These are phyloP conservation scores for Orbilia brochopaga DNA, from an alignment of 2,329 filamentous ascomycete genomes.

Conservation along the genomic window DNA sequence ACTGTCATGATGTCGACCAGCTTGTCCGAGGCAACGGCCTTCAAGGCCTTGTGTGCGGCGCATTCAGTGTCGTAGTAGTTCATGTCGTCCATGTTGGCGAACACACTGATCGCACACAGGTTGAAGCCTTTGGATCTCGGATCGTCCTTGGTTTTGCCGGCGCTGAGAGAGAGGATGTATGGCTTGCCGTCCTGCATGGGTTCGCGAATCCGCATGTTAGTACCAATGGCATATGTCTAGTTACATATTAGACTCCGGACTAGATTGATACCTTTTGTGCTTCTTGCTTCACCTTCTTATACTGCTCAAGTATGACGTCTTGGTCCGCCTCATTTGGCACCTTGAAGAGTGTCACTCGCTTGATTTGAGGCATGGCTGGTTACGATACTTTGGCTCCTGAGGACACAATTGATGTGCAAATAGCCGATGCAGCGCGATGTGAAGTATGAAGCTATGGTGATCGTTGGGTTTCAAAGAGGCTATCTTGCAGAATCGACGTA, in stretches of 20 bases:
- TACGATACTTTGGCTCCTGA: background rate
- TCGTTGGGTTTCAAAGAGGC: too few species aligned
- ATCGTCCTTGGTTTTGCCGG: slow-evolving; percentile 65
- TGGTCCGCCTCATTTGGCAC: slow-evolving; percentile 61
- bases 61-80: slow-evolving; percentile 71
- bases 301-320: slow-evolving; percentile 60
- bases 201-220: background rate
- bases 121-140: slow-evolving; percentile 71
- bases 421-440: too few species aligned
- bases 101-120: slow-evolving; percentile 68
- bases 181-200: slow-evolving; percentile 72
- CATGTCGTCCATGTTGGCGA: slow-evolving; percentile 71
- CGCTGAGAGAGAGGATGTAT: slow-evolving; percentile 69
- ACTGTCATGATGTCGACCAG: slow-evolving; percentile 55
- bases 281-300: slow-evolving; percentile 59
- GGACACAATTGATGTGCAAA: too few species aligned
- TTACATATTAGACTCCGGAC: slow-evolving; percentile 31
- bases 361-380: slow-evolving; percentile 56
- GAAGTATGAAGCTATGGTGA: too few species aligned
- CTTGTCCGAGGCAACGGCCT: slow-evolving; percentile 56
- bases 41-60: slow-evolving; percentile 64
- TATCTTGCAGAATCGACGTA: too few species aligned
- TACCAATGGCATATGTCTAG: slow-evolving; percentile 4
- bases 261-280: slow-evolving; percentile 59
- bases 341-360: slow-evolving; percentile 65